Conservation (phyloP, 768 basidiomycete species). For the Suillus spraguei region DNA sequence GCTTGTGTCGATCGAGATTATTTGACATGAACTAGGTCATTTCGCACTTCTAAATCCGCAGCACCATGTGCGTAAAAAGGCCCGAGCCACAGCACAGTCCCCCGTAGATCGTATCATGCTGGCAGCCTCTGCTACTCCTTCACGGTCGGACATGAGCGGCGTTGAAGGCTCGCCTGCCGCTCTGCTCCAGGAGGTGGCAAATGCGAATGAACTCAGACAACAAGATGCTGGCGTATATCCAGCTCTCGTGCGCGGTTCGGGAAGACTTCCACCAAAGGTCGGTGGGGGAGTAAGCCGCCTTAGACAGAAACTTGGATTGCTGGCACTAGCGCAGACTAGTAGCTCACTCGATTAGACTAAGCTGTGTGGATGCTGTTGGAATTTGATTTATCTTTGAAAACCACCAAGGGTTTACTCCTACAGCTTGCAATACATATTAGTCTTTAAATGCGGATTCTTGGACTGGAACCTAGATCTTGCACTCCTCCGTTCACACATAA, state of each 20-base stretch:
- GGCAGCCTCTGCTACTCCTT: neutral
- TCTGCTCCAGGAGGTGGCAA: neutral
- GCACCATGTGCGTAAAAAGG: neutral
- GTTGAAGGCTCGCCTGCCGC: neutral
- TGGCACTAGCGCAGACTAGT: neutral
- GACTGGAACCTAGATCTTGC: neutral
- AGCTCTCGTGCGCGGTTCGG: neutral
- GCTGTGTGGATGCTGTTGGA: neutral
- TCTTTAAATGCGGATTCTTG: neutral
- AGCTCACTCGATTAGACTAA: neutral
- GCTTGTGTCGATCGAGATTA: no score
- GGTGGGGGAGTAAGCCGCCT: neutral
- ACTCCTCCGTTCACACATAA: slow-evolving; percentile 18
- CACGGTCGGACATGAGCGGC: neutral
- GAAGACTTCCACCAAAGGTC: neutral
- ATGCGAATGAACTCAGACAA: neutral
- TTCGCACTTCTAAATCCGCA: no score
- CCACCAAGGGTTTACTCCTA: neutral
- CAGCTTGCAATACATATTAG: neutral
- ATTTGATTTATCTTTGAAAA: neutral
- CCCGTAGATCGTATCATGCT: neutral
- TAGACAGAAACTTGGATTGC: neutral
- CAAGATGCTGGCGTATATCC: neutral
- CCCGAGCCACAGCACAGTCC: neutral
- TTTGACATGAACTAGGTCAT: no score